These are phyloP conservation scores for Tulasnella sp. DNA, from an alignment of 768 basidiomycete genomes.

Conservation along the genomic window DNA sequence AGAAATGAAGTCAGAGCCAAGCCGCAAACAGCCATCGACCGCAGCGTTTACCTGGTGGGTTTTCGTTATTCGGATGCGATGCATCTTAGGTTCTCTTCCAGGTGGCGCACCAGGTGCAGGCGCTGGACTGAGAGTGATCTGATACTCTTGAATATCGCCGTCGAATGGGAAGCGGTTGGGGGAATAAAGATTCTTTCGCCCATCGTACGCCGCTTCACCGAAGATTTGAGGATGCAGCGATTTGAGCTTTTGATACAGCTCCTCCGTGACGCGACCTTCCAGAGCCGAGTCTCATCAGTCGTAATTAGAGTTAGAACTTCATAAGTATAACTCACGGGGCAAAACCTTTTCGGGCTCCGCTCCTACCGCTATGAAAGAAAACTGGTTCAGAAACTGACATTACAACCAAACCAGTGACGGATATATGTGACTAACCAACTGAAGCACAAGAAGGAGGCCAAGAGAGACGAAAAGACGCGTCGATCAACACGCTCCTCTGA, in stretches of 20 bases:
- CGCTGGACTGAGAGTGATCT: conserved; percentile 20
- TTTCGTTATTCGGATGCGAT: conserved; percentile 49
- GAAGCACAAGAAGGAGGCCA: neutral
- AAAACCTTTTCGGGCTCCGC: neutral
- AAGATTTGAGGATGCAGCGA: conserved; percentile 44
- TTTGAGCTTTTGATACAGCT: conserved; percentile 56
- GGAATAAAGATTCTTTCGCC: conserved; percentile 66
- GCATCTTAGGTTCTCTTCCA: conserved; percentile 34
- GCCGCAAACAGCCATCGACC: too few species aligned
- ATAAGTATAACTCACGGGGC: neutral
- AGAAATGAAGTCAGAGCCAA: too few species aligned
- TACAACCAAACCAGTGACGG: neutral
- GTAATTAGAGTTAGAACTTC: conserved; percentile 29
- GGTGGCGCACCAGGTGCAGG: conserved; percentile 13
- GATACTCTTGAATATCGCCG: conserved; percentile 40
- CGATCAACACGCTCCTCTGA: neutral
- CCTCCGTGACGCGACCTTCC: conserved; percentile 51
- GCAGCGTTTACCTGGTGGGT: too few species aligned
- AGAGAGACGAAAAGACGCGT: neutral
- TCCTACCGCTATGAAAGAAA: neutral
- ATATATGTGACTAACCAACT: conserved; percentile 35
- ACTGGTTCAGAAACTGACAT: neutral
- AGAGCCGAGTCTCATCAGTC: conserved; percentile 53
- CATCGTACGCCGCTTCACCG: conserved; percentile 67
- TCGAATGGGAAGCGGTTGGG: conserved; percentile 48